Percentiles rank a stretch among this genome's conserved stretches.
Evolutionary conservation across 75 land plant species (phyloP).

Genomic region (Chamaecyparis obtusa): DNA sequence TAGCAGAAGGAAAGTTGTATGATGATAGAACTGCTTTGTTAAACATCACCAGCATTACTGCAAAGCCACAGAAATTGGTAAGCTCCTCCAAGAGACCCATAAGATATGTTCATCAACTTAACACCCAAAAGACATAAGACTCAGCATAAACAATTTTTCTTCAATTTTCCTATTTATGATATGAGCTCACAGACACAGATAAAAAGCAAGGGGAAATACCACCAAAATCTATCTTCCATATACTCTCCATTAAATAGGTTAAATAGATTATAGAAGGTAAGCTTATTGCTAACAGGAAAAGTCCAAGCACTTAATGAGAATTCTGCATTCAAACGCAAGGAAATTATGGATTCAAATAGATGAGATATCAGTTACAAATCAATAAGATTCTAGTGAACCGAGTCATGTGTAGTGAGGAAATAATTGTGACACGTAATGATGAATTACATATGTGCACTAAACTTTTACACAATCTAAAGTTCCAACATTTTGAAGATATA

Average conservation of each 20-base stretch:
- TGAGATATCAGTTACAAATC: neutral
- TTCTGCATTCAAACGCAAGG: neutral
- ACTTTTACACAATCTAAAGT: no score
- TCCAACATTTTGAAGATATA: no score
- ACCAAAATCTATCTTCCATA: neutral
- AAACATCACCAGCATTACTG: slow-evolving; percentile 91
- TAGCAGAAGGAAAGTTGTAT: slow-evolving; percentile 87
- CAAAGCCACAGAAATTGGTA: slow-evolving; percentile 19
- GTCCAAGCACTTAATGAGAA: neutral
- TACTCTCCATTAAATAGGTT: neutral
- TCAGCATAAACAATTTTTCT: neutral
- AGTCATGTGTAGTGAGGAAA: no score
- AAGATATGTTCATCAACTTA: neutral
- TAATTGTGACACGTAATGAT: no score
- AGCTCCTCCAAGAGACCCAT: slow-evolving; percentile 1
- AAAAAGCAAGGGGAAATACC: neutral
- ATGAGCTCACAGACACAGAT: neutral
- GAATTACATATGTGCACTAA: no score
- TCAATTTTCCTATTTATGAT: neutral
- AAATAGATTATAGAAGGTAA: neutral
- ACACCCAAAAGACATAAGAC: slow-evolving; percentile 8
- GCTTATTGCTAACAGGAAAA: neutral
- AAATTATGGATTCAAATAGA: neutral
- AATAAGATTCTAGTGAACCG: neutral
- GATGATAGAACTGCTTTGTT: slow-evolving; percentile 97